Evolutionary conservation across 2,329 filamentous ascomycete genomes (phyloP).

Genomic region (Fusarium brachygibbosum): DNA sequence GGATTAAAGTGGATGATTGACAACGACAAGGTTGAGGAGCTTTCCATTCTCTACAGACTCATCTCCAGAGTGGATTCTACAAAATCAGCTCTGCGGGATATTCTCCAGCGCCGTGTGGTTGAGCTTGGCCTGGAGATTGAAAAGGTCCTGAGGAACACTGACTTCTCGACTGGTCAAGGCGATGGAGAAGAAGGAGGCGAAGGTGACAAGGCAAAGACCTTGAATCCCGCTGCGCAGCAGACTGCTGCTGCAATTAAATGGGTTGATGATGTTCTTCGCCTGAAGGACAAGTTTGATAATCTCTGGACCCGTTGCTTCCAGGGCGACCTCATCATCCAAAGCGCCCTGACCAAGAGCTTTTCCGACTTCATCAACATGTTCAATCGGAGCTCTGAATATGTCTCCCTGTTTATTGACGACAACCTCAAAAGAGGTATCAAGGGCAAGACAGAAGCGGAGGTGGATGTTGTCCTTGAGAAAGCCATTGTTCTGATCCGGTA

Average conservation of each 20-base stretch:
- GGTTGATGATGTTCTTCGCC: constrained; percentile 88
- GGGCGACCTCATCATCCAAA: constrained; percentile 82
- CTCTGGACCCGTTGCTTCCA: constrained; percentile 81
- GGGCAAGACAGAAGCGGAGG: constrained; percentile 89
- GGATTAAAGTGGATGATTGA: constrained; percentile 92
- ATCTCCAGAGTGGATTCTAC: constrained; percentile 81
- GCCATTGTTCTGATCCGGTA: constrained; percentile 90
- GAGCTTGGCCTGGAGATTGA: constrained; percentile 89
- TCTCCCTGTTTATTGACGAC: constrained; percentile 97
- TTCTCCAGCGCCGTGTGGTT: constrained; percentile 80
- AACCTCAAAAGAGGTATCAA: constrained; percentile 94
- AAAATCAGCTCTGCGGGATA: constrained; percentile 77
- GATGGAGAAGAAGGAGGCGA: constrained; percentile 64
- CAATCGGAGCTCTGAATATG: constrained; percentile 85
- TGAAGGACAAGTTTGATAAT: constrained; percentile 91
- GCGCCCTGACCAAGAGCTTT: constrained; percentile 87
- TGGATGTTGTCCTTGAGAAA: constrained; percentile 87
- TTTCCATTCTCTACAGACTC: constrained; percentile 84
- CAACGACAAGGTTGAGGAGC: constrained; percentile 83
- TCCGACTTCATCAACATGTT: constrained; percentile 96
- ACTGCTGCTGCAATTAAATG: constrained; percentile 91
- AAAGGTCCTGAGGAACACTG: constrained; percentile 69
- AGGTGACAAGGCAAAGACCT: constrained; percentile 53
- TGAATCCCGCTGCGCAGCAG: constrained; percentile 75
- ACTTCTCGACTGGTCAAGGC: constrained; percentile 62